Evolutionary conservation across 495 filamentous ascomycete species (phyloP).

Genomic region (Rusavskia elegans): DNA sequence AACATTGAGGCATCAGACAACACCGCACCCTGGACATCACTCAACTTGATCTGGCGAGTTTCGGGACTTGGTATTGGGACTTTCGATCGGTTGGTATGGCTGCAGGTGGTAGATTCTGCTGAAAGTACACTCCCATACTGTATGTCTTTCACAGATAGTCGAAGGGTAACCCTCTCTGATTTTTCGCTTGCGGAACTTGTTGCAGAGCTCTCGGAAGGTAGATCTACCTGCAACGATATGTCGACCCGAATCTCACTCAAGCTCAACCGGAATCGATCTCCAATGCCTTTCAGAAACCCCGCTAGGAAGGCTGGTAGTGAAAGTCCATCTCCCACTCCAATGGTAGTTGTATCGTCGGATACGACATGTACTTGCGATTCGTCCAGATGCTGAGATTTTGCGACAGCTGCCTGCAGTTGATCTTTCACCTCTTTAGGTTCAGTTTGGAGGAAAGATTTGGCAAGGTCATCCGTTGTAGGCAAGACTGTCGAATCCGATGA

Average conservation of each 20-base stretch:
- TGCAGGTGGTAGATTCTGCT: slow-evolving; percentile 13
- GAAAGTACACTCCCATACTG: slow-evolving; percentile 48
- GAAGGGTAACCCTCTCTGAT: slow-evolving; percentile 41
- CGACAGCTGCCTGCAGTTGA: slow-evolving; percentile 61
- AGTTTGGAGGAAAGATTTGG: slow-evolving; percentile 71
- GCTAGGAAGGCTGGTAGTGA: slow-evolving; percentile 71
- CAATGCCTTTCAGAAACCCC: slow-evolving; percentile 65
- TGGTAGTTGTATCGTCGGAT: slow-evolving; percentile 43
- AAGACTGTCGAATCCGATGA: slow-evolving; percentile 28
- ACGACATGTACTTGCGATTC: slow-evolving; percentile 29
- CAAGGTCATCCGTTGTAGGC: slow-evolving; percentile 68
- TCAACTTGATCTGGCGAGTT: slow-evolving; percentile 36
- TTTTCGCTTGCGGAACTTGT: slow-evolving; percentile 1
- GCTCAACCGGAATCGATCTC: slow-evolving; percentile 59
- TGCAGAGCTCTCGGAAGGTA: slow-evolving; percentile 4
- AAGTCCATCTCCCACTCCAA: slow-evolving; percentile 58
- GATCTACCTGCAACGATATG: slow-evolving; percentile 27
- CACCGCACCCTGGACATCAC: slow-evolving; percentile 45
- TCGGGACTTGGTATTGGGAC: slow-evolving; percentile 25
- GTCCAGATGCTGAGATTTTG: slow-evolving; percentile 48
- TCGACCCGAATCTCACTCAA: slow-evolving; percentile 54
- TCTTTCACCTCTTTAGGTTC: slow-evolving; percentile 61
- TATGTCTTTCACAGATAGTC: slow-evolving; percentile 49
- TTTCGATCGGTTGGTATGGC: background rate
- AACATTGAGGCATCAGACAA: slow-evolving; percentile 62